phyloP scores from a whole-genome alignment of 306 rosid species.

The Ammopiptanthus mongolicus region DNA sequence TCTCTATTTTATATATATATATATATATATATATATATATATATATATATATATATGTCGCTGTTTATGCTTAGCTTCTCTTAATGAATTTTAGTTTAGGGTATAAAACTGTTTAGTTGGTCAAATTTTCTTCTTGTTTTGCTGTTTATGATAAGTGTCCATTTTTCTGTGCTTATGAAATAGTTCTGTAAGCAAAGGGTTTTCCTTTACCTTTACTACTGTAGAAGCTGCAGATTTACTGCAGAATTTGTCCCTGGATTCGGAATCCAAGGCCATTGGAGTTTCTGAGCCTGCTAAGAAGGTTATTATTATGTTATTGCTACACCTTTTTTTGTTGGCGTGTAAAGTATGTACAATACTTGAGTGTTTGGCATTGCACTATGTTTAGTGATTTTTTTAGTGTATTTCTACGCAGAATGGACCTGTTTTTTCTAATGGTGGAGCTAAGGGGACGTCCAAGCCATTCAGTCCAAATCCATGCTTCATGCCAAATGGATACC shows the following conservation, averaged over 20 bases:
- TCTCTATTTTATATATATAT: background rate
- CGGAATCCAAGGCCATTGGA: conserved; percentile 30
- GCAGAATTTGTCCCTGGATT: conserved; percentile 40
- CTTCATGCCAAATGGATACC: conserved; percentile 31
- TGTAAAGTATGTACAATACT: background rate
- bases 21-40: no score
- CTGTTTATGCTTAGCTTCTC: background rate
- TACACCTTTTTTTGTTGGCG: background rate
- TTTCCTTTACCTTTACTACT: background rate
- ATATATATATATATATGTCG: background rate
- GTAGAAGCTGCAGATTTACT: conserved; percentile 40
- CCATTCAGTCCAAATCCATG: conserved; percentile 41
- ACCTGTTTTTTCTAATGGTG: conserved; percentile 16
- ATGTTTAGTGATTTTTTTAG: background rate
- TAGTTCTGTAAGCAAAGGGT: background rate
- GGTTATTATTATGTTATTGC: conserved; percentile 16
- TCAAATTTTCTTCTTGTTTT: background rate
- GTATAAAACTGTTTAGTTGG: background rate
- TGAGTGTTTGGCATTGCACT: background rate
- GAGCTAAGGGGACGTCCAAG: conserved; percentile 25
- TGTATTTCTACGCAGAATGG: conserved; percentile 28
- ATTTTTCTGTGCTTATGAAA: background rate
- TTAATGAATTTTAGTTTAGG: background rate
- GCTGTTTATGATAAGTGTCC: background rate
- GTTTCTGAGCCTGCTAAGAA: conserved; percentile 25